Conservation (phyloP, 2,329 filamentous ascomycete species). For the Colletotrichum cordylinicola region DNA sequence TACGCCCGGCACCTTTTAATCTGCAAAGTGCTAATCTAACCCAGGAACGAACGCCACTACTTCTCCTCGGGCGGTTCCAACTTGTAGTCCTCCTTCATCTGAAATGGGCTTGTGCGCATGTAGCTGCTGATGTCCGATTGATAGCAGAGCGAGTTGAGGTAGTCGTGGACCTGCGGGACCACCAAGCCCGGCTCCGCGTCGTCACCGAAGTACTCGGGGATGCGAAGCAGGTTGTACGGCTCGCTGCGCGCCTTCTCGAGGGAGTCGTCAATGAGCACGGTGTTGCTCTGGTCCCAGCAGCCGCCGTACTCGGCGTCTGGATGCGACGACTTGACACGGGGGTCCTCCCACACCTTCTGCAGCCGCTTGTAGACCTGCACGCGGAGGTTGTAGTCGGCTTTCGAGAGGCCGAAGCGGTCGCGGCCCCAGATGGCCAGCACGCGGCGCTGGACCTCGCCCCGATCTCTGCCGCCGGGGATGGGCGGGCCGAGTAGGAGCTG, state of each 20-base stretch:
- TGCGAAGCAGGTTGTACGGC: conserved; percentile 80
- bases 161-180: conserved; percentile 66
- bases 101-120: conserved; percentile 59
- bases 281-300: conserved; percentile 83
- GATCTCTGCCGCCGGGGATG: neutral
- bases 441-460: conserved; percentile 49
- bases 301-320: conserved; percentile 43
- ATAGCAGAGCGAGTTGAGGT: conserved; percentile 59
- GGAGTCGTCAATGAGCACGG: conserved; percentile 88
- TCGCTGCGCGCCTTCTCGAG: conserved; percentile 80
- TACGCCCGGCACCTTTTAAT: neutral
- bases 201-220: conserved; percentile 76
- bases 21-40: neutral
- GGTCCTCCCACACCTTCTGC: conserved; percentile 70
- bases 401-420: conserved; percentile 73
- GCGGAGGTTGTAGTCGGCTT: conserved; percentile 68
- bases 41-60: neutral
- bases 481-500: conserved; percentile 58
- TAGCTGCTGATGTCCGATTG: conserved; percentile 69
- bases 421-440: conserved; percentile 80
- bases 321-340: conserved; percentile 46
- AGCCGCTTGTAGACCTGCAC: conserved; percentile 93
- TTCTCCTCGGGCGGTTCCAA: neutral
- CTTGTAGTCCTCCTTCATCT: conserved; percentile 32
- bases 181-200: conserved; percentile 46